Evolutionary conservation across 768 basidiomycete species (phyloP), one percentile per base, ranked within the genome.

Genomic region (Lepiota brunneoincarnata): DNA sequence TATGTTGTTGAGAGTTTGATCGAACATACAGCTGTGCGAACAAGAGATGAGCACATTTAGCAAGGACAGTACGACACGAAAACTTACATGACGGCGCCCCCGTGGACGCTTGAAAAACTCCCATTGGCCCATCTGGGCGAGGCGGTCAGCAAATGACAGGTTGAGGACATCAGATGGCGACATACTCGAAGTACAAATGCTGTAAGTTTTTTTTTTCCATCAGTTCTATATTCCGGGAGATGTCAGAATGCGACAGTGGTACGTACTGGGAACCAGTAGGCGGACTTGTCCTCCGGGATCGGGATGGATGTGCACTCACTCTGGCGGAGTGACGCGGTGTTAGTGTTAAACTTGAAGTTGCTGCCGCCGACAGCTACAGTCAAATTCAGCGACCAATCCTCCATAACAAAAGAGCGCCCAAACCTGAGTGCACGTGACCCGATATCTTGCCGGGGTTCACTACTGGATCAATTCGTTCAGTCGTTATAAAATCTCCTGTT

Each of bases 221-320:
- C 31, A 31, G 31, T 14, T 61, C 36, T 50, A 56, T 17, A 61
- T 44, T 43, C 44, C 11, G 14, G 15, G 7, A n/a, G 6, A 14
- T 20, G 10, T n/a, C 34, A 28, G 50, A 58, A 40, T 39, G 6
- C 7, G 26, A 40, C 18, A 31, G 15, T 9, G 47, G 34, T 7
- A 69, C 74, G 42, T 57, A 78, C 77, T 44, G 78, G 77, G 57
- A 75, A 74, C 79, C 79, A 81, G 57, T 81, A 81, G 47, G 69
- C 73, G 17, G 76, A 79, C 58, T 80, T 78, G 66, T 81, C 79
- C 65, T 82, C 67, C 14, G 70, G 68, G 61, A 82, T 80, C 36
- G 79, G 79, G 53, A 76, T 69, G n/a, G 80, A 77, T 2, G 79
- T 76, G 60, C 81, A 82, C 60, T 74, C 57, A 59, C 80, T 81